Percentiles rank a stretch among this genome's conserved stretches.
Conservation (phyloP, 148 eudicot species). For the Cornus florida region DNA sequence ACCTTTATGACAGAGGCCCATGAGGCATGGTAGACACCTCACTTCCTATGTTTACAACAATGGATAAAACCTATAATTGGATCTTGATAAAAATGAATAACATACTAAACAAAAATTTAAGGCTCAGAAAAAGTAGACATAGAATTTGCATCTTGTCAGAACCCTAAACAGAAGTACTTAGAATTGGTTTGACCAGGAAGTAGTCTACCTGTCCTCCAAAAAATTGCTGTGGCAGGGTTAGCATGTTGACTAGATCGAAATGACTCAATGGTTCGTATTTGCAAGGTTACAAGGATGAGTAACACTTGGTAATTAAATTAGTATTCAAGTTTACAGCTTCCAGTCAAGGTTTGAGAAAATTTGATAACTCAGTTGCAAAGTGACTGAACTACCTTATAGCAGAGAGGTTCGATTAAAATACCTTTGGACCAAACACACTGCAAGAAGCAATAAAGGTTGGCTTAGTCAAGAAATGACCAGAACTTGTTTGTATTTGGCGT, state of each 20-base stretch:
- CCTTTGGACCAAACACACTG: slow-evolving; percentile 88
- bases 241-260: neutral
- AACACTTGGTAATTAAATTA: neutral
- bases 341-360: neutral
- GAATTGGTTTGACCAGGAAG: neutral
- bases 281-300: neutral
- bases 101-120: neutral
- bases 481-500: slow-evolving; percentile 22
- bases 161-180: neutral
- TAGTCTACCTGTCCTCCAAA: neutral
- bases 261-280: neutral
- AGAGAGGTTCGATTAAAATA: slow-evolving; percentile 23
- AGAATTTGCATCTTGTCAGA: neutral
- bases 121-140: neutral
- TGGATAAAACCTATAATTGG: neutral
- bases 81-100: no score
- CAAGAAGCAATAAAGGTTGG: slow-evolving; percentile 79
- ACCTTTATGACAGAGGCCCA: neutral
- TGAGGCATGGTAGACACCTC: neutral
- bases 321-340: neutral
- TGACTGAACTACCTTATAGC: neutral
- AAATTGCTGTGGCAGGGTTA: no score
- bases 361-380: no score
- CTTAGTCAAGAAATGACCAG: slow-evolving; percentile 29
- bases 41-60: neutral